Percentiles rank a stretch among this genome's conserved stretches.
Evolutionary conservation across 176 grass and related monocot genomes (phyloP).

Genomic region (Carex scoparia): DNA sequence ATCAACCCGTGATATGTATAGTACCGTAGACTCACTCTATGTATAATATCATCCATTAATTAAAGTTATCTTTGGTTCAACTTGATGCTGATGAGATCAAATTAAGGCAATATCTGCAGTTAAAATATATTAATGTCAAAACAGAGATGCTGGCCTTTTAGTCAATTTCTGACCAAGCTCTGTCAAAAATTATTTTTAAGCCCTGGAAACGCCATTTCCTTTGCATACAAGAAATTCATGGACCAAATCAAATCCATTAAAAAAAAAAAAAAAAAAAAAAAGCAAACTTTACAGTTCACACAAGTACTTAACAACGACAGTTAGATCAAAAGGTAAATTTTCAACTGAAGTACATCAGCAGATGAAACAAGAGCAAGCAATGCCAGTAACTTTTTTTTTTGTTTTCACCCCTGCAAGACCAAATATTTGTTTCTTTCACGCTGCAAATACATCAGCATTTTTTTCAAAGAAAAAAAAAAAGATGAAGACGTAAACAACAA

Average conservation of each 20-base stretch:
- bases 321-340: background rate
- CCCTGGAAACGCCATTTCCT: background rate
- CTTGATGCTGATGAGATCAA: no score
- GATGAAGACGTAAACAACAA: background rate
- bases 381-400: background rate
- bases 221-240: background rate
- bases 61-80: no score
- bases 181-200: background rate
- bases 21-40: no score
- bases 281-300: background rate
- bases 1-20: no score
- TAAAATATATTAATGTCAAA: background rate
- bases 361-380: background rate
- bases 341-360: background rate
- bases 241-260: background rate
- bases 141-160: background rate
- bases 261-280: background rate
- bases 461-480: background rate
- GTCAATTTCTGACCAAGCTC: background rate
- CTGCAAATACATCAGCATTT: background rate
- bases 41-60: no score
- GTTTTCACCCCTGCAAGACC: background rate
- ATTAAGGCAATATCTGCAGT: no score
- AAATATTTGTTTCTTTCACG: background rate
- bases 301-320: background rate